A percentile compares a stretch with the other conserved stretches of the same genome.
These are phyloP conservation scores for Trebouxia gelatinosa DNA, from an alignment of 163 green algal genomes.

Conservation along the genomic window DNA sequence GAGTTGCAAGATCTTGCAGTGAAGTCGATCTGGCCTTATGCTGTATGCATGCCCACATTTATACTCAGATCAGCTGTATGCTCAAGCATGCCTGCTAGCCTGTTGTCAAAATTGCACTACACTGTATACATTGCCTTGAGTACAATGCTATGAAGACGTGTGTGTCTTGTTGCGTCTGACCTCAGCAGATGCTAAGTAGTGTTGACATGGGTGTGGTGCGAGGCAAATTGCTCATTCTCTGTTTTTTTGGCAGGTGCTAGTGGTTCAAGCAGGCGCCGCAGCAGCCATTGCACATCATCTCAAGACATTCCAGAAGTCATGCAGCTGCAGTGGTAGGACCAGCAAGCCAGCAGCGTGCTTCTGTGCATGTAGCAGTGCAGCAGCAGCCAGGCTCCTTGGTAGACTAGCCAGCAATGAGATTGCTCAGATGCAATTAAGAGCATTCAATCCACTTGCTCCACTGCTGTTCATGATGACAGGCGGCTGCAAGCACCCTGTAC, in stretches of 20 bases:
- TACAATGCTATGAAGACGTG: no score
- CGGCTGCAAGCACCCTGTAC: conserved; percentile 6
- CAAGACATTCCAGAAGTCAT: not conserved
- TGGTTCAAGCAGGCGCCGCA: not conserved
- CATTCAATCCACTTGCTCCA: not conserved
- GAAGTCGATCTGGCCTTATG: no score
- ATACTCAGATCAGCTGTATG: no score
- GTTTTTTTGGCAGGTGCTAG: conserved; percentile 14
- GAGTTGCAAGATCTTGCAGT: no score
- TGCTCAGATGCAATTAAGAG: not conserved
- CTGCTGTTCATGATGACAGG: conserved; percentile 2
- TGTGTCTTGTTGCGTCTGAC: no score
- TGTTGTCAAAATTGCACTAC: no score
- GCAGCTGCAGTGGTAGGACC: not conserved
- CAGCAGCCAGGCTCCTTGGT: conserved; percentile 4
- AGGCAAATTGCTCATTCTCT: no score
- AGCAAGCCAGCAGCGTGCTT: not conserved
- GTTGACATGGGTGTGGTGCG: no score
- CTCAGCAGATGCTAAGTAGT: no score
- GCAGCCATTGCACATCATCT: not conserved
- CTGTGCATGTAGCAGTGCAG: conserved; percentile 18
- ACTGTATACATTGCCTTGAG: no score
- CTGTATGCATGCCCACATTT: no score
- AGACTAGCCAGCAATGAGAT: not conserved
- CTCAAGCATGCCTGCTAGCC: no score